These are phyloP conservation scores for Gentiana macrophylla DNA, from an alignment of 257 asterid species.

Conservation along the genomic window DNA sequence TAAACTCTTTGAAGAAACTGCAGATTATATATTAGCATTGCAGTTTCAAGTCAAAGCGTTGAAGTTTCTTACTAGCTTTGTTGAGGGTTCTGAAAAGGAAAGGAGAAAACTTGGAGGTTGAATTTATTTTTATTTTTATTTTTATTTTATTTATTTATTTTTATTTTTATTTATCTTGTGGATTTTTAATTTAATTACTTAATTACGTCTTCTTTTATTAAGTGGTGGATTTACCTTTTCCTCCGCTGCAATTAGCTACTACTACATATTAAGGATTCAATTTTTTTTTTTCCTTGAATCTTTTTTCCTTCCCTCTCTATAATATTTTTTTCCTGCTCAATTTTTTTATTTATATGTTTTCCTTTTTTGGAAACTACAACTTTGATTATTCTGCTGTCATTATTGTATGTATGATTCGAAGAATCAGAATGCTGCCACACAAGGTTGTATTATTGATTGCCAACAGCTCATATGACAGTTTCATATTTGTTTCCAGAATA, in stretches of 20 bases:
- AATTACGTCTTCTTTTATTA: not conserved
- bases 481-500: no score
- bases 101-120: conserved; percentile 42
- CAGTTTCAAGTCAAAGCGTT: conserved; percentile 39
- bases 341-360: not conserved
- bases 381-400: not conserved
- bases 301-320: no score
- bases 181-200: not conserved
- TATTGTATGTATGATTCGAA: not conserved
- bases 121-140: not conserved
- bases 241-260: conserved; percentile 1
- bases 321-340: not conserved
- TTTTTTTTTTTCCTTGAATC: not conserved
- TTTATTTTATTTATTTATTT: not conserved
- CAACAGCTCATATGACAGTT: no score
- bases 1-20: conserved; percentile 48
- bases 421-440: not conserved
- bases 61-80: conserved; percentile 36
- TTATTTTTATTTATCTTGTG: no score
- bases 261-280: not conserved
- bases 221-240: not conserved
- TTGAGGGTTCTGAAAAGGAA: conserved; percentile 26
- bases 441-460: not conserved
- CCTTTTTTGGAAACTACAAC: not conserved
- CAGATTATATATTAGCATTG: conserved; percentile 44